Percentiles rank a stretch among this genome's conserved stretches.
phyloP scores from a whole-genome alignment of 2,329 filamentous ascomycete genomes.

The Thielaviopsis euricoi region DNA sequence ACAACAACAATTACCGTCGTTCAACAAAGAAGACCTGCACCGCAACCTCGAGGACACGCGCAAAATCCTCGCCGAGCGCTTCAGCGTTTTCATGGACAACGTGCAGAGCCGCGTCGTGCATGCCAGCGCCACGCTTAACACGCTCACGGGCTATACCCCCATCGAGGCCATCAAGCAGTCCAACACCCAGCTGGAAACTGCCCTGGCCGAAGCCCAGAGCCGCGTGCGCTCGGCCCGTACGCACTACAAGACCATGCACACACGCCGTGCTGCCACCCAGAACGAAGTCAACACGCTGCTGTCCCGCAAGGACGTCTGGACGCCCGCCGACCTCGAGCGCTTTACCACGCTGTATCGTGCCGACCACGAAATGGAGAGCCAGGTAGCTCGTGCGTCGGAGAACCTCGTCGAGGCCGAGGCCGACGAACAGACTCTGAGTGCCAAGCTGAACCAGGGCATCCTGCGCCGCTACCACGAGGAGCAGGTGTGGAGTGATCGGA shows the following conservation, averaged over 20 bases:
- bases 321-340: constrained; percentile 69
- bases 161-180: constrained; percentile 73
- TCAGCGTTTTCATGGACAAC: constrained; percentile 70
- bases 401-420: constrained; percentile 59
- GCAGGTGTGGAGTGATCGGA: constrained; percentile 98
- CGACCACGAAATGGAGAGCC: constrained; percentile 84
- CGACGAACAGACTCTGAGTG: constrained; percentile 60
- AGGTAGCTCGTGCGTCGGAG: constrained; percentile 56
- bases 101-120: constrained; percentile 71
- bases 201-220: constrained; percentile 41
- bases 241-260: constrained; percentile 68
- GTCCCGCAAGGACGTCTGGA: constrained; percentile 88
- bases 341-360: constrained; percentile 86
- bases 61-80: constrained; percentile 21
- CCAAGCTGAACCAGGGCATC: constrained; percentile 65
- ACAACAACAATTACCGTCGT: constrained; percentile 10
- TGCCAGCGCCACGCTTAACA: constrained; percentile 79
- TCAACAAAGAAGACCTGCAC: constrained; percentile 19
- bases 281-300: constrained; percentile 90
- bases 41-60: constrained; percentile 18
- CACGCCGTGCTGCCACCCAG: constrained; percentile 72
- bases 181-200: constrained; percentile 51
- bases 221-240: constrained; percentile 56
- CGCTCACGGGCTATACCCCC: constrained; percentile 81
- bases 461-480: constrained; percentile 92